Percentiles rank a stretch among this genome's conserved stretches.
Evolutionary conservation across 768 basidiomycete species (phyloP).

Genomic region (Lentinula boryana): DNA sequence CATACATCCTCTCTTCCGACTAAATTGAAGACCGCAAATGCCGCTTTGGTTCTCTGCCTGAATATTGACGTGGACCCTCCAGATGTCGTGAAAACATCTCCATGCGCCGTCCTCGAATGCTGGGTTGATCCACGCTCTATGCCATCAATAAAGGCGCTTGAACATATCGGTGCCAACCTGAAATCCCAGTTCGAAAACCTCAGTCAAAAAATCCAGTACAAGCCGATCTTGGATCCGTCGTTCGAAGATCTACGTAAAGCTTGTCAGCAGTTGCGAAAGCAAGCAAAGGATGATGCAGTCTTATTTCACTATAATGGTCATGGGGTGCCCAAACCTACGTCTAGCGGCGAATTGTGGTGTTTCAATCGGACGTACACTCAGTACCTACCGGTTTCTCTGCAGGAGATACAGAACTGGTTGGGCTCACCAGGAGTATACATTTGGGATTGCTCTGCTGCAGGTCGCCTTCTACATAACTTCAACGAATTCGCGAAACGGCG

Average conservation of each 20-base stretch:
- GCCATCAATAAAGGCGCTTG: conserved; percentile 89
- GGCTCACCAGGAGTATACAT: conserved; percentile 95
- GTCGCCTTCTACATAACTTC: conserved; percentile 88
- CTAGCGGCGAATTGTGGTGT: conserved; percentile 96
- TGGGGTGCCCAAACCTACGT: conserved; percentile 94
- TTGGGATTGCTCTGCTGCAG: conserved; percentile 99
- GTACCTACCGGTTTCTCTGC: conserved; percentile 94
- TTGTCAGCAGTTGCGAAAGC: conserved; percentile 75
- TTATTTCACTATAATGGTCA: conserved; percentile 99
- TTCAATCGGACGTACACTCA: conserved; percentile 97
- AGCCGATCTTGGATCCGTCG: conserved; percentile 91
- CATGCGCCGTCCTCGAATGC: conserved; percentile 90
- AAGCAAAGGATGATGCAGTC: conserved; percentile 89
- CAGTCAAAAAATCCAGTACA: conserved; percentile 90
- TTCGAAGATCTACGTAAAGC: conserved; percentile 90
- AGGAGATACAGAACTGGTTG: conserved; percentile 90
- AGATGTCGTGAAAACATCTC: conserved; percentile 94
- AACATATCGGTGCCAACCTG: conserved; percentile 88
- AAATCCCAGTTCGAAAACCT: conserved; percentile 95
- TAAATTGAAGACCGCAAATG: conserved; percentile 88
- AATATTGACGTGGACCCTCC: conserved; percentile 98
- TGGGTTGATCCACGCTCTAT: conserved; percentile 97
- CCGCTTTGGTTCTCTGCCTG: conserved; percentile 84
- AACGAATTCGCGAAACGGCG: conserved; percentile 71
- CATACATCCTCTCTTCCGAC: conserved; percentile 54